Base-by-base conservation (phyloP, 2,329 filamentous ascomycete species). In the Monosporascus sp. region DNA sequence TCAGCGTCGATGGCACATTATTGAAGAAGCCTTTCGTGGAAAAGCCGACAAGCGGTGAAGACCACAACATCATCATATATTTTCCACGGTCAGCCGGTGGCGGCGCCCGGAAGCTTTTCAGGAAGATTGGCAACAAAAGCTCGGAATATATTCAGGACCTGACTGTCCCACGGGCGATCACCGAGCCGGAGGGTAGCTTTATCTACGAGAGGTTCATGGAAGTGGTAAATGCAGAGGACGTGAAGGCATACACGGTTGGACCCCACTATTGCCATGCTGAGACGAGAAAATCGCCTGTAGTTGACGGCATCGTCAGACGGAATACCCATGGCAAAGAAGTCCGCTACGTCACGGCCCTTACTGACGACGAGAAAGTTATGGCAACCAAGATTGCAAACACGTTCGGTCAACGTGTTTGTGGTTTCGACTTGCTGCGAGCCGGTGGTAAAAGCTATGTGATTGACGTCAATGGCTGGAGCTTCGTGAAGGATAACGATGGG, bases 381-480 rank as follows among this genome's bases (percentile, higher is more conserved):
- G 95, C 95, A 5, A 85, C 88, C 58, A 93, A 88, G 63, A 97
- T 99, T 55, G 91, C 92, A 2, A 87, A 85, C 45, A 88, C 91
- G 0, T 99, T 99, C 70, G 94, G 93, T 0, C 94, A 99, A 70
- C 81, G 91, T 52, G 92, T 99, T 3, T 99, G 94, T 67, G 94
- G 94, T 0, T 99, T 99, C 65, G 94, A 99, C 69, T 79, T 99
- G 56, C 78, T 99, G 53, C 86, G 95, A 27, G 91, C 92, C 14
- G 86, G 85, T 49, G 90, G 91, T 17, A 90, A 90, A 69, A 97
- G 93, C 69, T 99, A 91, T 72, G 94, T 99, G 48, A 99, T 99
- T 61, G 94, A 99, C 65, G 94, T 99, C 63, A 99, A 99, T 69
- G 94, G 94, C 14, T 99, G 95, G 95, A 97, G 93, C 67, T 99